Evolutionary conservation across 2,329 filamentous ascomycete species (phyloP).

Genomic region (Claviceps cyperi): DNA sequence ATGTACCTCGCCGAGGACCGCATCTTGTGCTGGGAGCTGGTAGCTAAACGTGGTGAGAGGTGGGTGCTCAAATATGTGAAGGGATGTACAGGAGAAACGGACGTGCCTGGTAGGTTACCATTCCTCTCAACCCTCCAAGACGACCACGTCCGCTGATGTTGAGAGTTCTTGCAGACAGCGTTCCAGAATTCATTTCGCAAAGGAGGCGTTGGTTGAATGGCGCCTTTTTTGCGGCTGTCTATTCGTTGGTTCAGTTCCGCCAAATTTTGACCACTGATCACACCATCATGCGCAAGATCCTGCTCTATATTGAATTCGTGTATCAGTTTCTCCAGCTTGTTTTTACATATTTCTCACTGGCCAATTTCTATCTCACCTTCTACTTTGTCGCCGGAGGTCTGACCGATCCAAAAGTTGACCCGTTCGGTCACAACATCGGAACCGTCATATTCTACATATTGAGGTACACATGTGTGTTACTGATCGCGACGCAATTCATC

Average conservation of each 20-base stretch:
- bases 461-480: slow-evolving; percentile 69
- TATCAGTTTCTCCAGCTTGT: slow-evolving; percentile 87
- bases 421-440: slow-evolving; percentile 79
- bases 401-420: slow-evolving; percentile 64
- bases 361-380: slow-evolving; percentile 98
- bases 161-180: slow-evolving; percentile 44
- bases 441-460: slow-evolving; percentile 75
- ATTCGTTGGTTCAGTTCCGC: slow-evolving; percentile 86
- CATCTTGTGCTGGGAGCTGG: slow-evolving; percentile 86
- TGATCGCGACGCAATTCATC: slow-evolving; percentile 93
- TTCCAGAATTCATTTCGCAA: slow-evolving; percentile 95
- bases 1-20: slow-evolving; percentile 88
- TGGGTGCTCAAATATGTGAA: slow-evolving; percentile 99
- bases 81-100: slow-evolving; percentile 89
- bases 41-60: slow-evolving; percentile 83
- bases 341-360: slow-evolving; percentile 95
- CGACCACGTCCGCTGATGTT: slow-evolving; percentile 13
- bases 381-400: slow-evolving; percentile 94
- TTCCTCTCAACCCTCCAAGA: not conserved
- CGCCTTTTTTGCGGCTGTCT: slow-evolving; percentile 96
- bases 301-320: slow-evolving; percentile 87
- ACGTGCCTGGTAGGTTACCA: slow-evolving; percentile 67
- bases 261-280: slow-evolving; percentile 93
- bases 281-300: slow-evolving; percentile 71
- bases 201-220: slow-evolving; percentile 95